phyloP scores from a whole-genome alignment of 495 filamentous ascomycete species.

The Neurospora sp. region DNA sequence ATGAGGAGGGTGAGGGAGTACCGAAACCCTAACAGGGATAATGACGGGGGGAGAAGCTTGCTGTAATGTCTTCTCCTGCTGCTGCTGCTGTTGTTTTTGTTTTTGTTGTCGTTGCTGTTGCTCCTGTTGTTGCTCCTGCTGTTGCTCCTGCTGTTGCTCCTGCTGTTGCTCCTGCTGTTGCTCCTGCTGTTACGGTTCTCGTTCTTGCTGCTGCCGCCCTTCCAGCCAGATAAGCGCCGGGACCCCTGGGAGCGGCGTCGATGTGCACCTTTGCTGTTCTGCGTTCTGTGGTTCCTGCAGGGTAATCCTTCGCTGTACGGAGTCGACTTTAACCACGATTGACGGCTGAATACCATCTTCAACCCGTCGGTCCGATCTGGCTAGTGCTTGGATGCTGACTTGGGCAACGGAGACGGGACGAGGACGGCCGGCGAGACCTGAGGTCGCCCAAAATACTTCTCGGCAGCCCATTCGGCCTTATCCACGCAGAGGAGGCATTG shows the following conservation, averaged over 20 bases:
- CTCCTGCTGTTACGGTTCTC: neutral
- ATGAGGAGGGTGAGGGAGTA: neutral
- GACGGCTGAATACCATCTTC: neutral
- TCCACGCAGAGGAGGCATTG: neutral
- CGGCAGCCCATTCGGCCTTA: neutral
- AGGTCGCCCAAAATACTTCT: neutral
- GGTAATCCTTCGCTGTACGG: neutral
- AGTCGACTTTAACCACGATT: neutral
- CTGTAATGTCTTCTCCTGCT: no score
- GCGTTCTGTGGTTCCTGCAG: neutral
- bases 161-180: neutral
- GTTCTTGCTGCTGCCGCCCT: neutral
- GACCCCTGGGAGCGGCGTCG: neutral
- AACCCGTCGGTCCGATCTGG: neutral
- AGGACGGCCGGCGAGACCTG: neutral
- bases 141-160: neutral
- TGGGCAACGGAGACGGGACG: neutral
- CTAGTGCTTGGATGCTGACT: neutral
- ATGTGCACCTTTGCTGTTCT: neutral
- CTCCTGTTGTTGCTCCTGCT: neutral
- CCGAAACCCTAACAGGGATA: neutral
- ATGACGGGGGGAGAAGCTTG: neutral
- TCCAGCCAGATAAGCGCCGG: neutral
- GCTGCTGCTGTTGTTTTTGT: no score
- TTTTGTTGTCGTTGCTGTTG: neutral